Evolutionary conservation across 176 grass and related monocot species (phyloP).

Genomic region (Oryza officinalis): DNA sequence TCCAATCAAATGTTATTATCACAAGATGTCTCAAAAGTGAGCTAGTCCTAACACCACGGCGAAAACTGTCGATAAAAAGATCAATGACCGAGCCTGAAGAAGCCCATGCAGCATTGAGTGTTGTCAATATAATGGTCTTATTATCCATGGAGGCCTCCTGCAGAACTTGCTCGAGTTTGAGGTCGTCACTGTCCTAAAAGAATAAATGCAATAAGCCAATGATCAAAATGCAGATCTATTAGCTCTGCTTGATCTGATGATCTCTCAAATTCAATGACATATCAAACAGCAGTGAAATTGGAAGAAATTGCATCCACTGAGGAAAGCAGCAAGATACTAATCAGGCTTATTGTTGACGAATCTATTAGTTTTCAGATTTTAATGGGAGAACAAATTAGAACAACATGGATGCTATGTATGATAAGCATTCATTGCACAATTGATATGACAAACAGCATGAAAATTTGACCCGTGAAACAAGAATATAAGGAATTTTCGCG

Average conservation of each 20-base stretch:
- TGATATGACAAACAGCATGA: too few species aligned
- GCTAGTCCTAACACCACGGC: slow-evolving; percentile 44
- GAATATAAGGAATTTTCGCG: background rate
- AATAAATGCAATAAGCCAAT: background rate
- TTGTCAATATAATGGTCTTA: slow-evolving; percentile 72
- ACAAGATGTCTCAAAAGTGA: slow-evolving; percentile 64
- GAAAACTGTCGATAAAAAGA: slow-evolving; percentile 79
- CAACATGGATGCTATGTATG: background rate
- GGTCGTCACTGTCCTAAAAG: slow-evolving; percentile 59
- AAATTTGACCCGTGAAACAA: background rate
- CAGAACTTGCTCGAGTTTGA: slow-evolving; percentile 60
- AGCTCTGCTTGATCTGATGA: background rate
- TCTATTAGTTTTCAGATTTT: background rate
- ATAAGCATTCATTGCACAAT: too few species aligned
- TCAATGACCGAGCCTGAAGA: slow-evolving; percentile 63
- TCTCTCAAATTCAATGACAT: background rate
- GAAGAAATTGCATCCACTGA: background rate
- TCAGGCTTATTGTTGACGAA: background rate
- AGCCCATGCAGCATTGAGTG: slow-evolving; percentile 73
- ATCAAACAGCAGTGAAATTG: background rate
- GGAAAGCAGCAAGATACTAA: background rate
- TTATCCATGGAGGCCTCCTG: slow-evolving; percentile 57
- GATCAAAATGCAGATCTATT: background rate
- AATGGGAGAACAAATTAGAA: background rate
- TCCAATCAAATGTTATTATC: slow-evolving; percentile 68